Base-by-base conservation (phyloP, 2,329 filamentous ascomycete species). In the Elsinoe batatas region DNA sequence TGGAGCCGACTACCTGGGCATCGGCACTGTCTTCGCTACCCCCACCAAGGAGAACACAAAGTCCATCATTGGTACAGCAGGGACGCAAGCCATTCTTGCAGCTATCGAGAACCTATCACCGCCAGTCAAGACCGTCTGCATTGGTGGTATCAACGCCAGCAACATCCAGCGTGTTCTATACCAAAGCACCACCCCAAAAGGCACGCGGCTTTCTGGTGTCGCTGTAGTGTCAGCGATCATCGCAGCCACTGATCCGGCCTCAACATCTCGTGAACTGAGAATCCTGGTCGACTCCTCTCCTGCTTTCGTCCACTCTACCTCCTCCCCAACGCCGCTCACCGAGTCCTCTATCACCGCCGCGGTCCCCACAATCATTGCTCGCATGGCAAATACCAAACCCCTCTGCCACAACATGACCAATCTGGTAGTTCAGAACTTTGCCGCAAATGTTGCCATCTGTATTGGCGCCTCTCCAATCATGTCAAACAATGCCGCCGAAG, bases 401-500 rank as follows among this genome's bases (percentile, higher is more conserved):
- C 77, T 97, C 18, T 87, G 86, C 51, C 91, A 97, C 72, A 96
- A 95, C 72, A 97, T 97, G 88, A 97, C 93, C 54, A 97, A 97
- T 68, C 78, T 91, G 53, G 91, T 97, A 0, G 91, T 96, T 18
- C 90, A 95, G 65, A 95, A 96, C 72, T 87, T 97, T 64, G 88
- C 91, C 13, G 91, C 93, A 53, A 96, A 95, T 65, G 85, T 96
- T 2, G 89, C 88, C 37, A 78, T 96, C 13, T 82, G 85, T 33
- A 78, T 94, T 53, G 91, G 91, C 35, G 87, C 87, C 11, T 93
- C 87, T 17, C 91, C 91, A 37, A 96, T 96, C 69, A 97, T 97
- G 91, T 84, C 90, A 6, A 91, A 88, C 68, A 87, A 91, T 64
- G 87, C 84, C 22, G 80, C 83, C 51, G 91, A 97, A 75, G 90